Base-by-base conservation (phyloP, 2,329 filamentous ascomycete genomes). In the Biscogniauxia sp. region DNA sequence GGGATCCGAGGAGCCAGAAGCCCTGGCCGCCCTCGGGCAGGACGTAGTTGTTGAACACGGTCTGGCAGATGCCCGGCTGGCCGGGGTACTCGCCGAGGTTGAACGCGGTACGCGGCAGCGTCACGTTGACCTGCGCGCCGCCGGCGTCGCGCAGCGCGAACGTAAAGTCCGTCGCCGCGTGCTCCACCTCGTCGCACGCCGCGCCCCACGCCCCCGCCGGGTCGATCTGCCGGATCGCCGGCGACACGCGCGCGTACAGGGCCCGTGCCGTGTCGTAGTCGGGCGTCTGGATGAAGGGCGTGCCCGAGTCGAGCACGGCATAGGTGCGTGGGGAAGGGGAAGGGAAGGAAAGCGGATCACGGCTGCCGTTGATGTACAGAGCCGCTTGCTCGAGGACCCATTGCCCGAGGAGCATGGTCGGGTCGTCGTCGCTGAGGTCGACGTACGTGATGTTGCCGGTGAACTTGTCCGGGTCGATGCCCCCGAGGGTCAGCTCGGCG, bases 71-170 rank as follows among this genome's bases (percentile, higher is more conserved):
- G 0, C 70, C 70, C 3, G 66, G 61, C 55, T 54, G 49, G 8
- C 68, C 67, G 0, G 67, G 66, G 41, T 72, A 73, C 64, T 72
- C 71, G 15, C 75, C 75, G 1, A 74, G 65, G 60, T 74, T 77
- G 64, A 77, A 70, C 2, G 66, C 64, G 28, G 59, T 55, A 58
- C 65, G 69, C 1, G 71, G 69, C 37, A 77, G 62, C 3, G 69
- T 74, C 11, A 73, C 57, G 25, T 74, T 74, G 19, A 72, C 53
- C 1, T 62, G 32, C 20, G 61, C 54, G 8, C 60, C 55, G 1
- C 57, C 61, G 6, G 60, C 28, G 28, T 7, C 58, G 37, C 74
- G 74, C 8, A 76, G 53, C 3, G 66, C 68, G 54, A 76, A 73
- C 0, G 65, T 71, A 11, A 77, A 57, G 9, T 75, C 68, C 6